A percentile compares a stretch with the other conserved stretches of the same genome.
Conservation (phyloP, 1,139 yeast species). For the Saccharomyces pastorianus region DNA sequence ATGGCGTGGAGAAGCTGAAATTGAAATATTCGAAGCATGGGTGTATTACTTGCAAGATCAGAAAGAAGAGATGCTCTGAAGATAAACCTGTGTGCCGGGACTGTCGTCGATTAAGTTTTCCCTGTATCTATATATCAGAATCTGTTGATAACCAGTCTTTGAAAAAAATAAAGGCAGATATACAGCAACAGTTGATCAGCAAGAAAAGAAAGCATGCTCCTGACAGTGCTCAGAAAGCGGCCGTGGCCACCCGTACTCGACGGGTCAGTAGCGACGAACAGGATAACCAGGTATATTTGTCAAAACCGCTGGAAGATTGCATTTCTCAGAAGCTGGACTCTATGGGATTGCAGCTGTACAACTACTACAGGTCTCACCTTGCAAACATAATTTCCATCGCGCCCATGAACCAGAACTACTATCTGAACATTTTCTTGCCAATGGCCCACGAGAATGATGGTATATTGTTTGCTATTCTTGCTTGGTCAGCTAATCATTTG, state of each 20-base stretch:
- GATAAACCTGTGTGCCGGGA: conserved; percentile 47
- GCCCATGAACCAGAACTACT: conserved; percentile 58
- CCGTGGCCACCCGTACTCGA: background rate
- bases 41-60: conserved; percentile 52
- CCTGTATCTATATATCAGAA: conserved; percentile 40
- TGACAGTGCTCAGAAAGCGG: background rate
- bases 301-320: conserved; percentile 27
- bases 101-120: conserved; percentile 41
- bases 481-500: conserved; percentile 55
- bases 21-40: conserved; percentile 39
- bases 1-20: background rate
- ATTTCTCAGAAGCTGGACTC: conserved; percentile 32
- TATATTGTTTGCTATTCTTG: conserved; percentile 59
- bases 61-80: conserved; percentile 60
- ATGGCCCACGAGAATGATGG: conserved; percentile 65
- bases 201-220: background rate
- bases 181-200: conserved; percentile 1
- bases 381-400: conserved; percentile 56
- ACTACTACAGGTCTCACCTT: conserved; percentile 56
- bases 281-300: conserved; percentile 2
- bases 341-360: conserved; percentile 46
- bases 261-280: background rate
- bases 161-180: conserved; percentile 15
- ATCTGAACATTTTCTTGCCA: conserved; percentile 66
- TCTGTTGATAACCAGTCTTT: conserved; percentile 22